Conservation (phyloP, 805 yeast species). For the Martiniozyma abietophila region DNA sequence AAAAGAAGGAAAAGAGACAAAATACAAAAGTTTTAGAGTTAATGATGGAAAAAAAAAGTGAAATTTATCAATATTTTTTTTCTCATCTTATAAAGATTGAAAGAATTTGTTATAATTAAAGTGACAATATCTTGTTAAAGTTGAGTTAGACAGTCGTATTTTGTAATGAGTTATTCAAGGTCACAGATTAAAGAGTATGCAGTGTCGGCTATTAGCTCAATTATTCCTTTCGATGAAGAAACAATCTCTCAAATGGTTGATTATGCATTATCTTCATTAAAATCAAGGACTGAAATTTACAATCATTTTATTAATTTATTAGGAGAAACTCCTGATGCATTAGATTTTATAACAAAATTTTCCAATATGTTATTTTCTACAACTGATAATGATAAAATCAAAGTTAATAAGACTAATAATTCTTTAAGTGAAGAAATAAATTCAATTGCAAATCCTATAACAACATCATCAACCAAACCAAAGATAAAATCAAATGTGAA, state of each 20-base stretch:
- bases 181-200: slow-evolving; percentile 21
- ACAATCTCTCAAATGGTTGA: slow-evolving; percentile 45
- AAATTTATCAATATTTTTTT: not conserved
- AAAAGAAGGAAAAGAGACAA: not conserved
- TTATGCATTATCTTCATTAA: slow-evolving; percentile 36
- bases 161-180: no score
- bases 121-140: no score
- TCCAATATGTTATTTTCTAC: slow-evolving; percentile 30
- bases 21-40: not conserved
- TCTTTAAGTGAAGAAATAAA: slow-evolving; percentile 20
- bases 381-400: no score
- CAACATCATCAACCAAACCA: slow-evolving; percentile 2
- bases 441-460: slow-evolving; percentile 2
- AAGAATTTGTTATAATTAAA: no score
- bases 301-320: slow-evolving; percentile 45
- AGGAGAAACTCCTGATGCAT: slow-evolving; percentile 48
- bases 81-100: not conserved
- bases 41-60: slow-evolving; percentile 5
- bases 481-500: slow-evolving; percentile 9
- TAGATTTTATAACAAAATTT: slow-evolving; percentile 38
- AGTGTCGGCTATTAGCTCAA: slow-evolving; percentile 16
- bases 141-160: no score
- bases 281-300: slow-evolving; percentile 37
- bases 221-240: slow-evolving; percentile 53
- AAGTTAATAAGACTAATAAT: no score